Base-by-base conservation (phyloP, 768 basidiomycete genomes). In the Naganishia friedmannii region DNA sequence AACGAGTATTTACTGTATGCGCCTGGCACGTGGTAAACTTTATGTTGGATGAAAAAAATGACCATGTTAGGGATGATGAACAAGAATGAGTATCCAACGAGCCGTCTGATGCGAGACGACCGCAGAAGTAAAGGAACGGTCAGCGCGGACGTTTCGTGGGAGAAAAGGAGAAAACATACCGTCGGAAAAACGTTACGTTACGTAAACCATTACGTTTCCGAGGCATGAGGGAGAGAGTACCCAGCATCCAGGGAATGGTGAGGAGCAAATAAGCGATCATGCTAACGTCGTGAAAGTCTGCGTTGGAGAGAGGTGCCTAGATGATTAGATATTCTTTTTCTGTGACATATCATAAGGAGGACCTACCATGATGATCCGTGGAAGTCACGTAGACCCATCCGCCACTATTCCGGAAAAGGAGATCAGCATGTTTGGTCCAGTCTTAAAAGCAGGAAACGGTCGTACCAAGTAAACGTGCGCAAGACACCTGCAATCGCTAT, bases 331-430 rank as follows among this genome's bases (percentile, higher is more conserved):
- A n/a, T n/a, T n/a, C n/a, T 12, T 37, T 12, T 37, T 4, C 12
- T 37, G 34, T 4, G 12, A 37, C 6, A 34, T 39, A 23, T 23
- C 2, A 42, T 21, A 4, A 23, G n/a, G 26, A 29, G 6, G 12
- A 60, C 75, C 66, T 55, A 77, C 78, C 77, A 74, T 92, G 91
- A 81, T 90, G 85, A 77, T 94, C 92, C 65, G 82, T 87, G 2
- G 90, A 80, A 0, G 93, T 93, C 75, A 94, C 87, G 75, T 88
- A 95, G 32, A 93, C 91, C 92, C 92, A 95, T 31, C 93, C 92
- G 37, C 91, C 93, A 75, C 79, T 80, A 65, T 7, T 34, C 45
- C 46, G 17, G 13, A 9, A 34, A 2, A 51, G 4, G 9, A 31
- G 42, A 13, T 68, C 48, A 56, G 45, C 32, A 21, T 29, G 6